Evolutionary conservation across 495 filamentous ascomycete genomes (phyloP).

Genomic region (Chaetomium tenue): DNA sequence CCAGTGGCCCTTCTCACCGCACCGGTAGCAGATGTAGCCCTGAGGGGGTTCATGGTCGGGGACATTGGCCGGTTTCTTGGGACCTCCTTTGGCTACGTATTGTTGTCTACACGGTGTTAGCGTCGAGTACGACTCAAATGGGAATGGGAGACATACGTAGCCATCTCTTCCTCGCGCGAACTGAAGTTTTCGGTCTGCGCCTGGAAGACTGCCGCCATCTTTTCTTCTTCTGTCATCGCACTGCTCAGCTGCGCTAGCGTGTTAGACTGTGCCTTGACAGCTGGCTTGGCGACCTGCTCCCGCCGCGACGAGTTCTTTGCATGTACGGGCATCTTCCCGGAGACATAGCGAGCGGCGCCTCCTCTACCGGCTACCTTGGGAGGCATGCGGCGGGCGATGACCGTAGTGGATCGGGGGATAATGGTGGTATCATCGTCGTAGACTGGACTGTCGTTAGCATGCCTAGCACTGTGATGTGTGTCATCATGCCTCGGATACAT

Average conservation of each 20-base stretch:
- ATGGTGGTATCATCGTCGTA: conserved; percentile 97
- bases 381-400: conserved; percentile 85
- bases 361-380: conserved; percentile 77
- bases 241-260: conserved; percentile 61
- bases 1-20: conserved; percentile 97
- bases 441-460: conserved; percentile 54
- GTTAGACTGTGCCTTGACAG: conserved; percentile 54
- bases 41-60: conserved; percentile 88
- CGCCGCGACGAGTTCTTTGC: conserved; percentile 76
- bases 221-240: conserved; percentile 84
- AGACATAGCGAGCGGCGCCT: conserved; percentile 90
- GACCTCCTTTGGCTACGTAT: conserved; percentile 50
- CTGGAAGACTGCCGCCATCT: conserved; percentile 83
- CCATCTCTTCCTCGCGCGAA: conserved; percentile 85
- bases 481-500: conserved; percentile 35
- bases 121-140: conserved; percentile 9
- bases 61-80: conserved; percentile 67
- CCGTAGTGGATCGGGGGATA: conserved; percentile 88
- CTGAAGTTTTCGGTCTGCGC: conserved; percentile 82
- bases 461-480: not conserved
- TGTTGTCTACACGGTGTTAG: conserved; percentile 52
- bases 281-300: conserved; percentile 56
- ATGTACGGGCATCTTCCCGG: conserved; percentile 91
- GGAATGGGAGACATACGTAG: conserved; percentile 66
- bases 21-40: conserved; percentile 97